Conservation (phyloP, 345 rosid species). For the Melaleuca alternifolia region DNA sequence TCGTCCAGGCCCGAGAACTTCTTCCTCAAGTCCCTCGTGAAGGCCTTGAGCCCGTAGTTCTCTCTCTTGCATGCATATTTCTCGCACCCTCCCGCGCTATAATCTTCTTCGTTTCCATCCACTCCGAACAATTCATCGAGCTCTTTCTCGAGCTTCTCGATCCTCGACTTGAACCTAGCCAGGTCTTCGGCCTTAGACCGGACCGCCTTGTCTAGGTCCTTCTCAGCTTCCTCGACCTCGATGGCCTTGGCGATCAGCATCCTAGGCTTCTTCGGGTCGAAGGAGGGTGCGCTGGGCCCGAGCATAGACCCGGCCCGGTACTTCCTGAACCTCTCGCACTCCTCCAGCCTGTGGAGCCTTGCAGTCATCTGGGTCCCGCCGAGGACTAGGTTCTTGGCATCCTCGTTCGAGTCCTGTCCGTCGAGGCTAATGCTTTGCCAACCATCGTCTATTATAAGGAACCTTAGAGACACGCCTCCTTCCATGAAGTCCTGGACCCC, state of each 20-base stretch:
- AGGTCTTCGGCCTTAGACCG: conserved; percentile 25
- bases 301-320: conserved; percentile 52
- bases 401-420: conserved; percentile 29
- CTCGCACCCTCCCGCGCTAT: no score
- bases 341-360: conserved; percentile 59
- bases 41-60: no score
- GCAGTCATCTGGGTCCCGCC: conserved; percentile 88
- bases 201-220: conserved; percentile 31
- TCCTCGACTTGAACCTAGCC: conserved; percentile 18
- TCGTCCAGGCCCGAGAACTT: no score
- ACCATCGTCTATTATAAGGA: conserved; percentile 84
- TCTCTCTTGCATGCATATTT: no score
- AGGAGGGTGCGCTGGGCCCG: conserved; percentile 28
- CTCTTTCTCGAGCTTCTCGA: no score
- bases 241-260: conserved; percentile 66
- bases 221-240: conserved; percentile 53
- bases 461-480: conserved; percentile 59
- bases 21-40: no score
- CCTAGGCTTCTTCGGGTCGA: conserved; percentile 53
- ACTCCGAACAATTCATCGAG: no score
- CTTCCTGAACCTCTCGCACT: conserved; percentile 52
- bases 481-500: conserved; percentile 61
- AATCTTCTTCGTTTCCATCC: no score
- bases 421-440: conserved; percentile 71
- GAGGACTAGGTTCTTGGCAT: conserved; percentile 53